A percentile compares a stretch with the other conserved stretches of the same genome.
phyloP scores from a whole-genome alignment of 768 basidiomycete species.

The Pulveroboletus frians region DNA sequence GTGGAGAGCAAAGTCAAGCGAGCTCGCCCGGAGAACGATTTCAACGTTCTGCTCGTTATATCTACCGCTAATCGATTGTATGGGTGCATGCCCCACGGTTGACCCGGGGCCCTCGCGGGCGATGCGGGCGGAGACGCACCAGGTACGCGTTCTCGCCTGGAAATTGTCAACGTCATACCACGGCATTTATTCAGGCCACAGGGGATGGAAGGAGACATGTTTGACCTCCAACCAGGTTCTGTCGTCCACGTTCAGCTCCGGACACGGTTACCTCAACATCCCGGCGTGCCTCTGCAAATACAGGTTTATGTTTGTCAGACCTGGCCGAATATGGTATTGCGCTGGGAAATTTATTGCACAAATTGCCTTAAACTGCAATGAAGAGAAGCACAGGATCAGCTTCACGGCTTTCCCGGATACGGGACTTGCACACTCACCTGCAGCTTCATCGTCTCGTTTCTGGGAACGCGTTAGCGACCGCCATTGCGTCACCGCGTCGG shows the following conservation, averaged over 20 bases:
- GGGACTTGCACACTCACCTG: conserved; percentile 7
- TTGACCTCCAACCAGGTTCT: background rate
- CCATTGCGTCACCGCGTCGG: conserved; percentile 26
- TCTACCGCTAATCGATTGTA: conserved; percentile 2
- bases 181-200: conserved; percentile 12
- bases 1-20: background rate
- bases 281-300: conserved; percentile 5
- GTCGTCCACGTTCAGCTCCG: conserved; percentile 8
- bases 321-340: background rate
- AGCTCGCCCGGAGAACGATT: background rate
- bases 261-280: conserved; percentile 19
- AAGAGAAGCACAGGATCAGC: conserved; percentile 24
- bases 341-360: background rate
- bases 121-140: conserved; percentile 13
- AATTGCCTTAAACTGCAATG: conserved; percentile 5
- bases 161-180: conserved; percentile 18
- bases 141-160: conserved; percentile 14
- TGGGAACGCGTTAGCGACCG: conserved; percentile 4
- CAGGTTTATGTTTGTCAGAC: background rate
- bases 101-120: conserved; percentile 7
- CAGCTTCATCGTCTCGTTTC: conserved; percentile 8
- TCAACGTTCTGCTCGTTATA: conserved; percentile 6
- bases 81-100: background rate
- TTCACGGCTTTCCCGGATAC: conserved; percentile 16
- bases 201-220: conserved; percentile 6